A percentile compares a stretch with the other conserved stretches of the same genome.
These are phyloP conservation scores for Schizopora paradoxa DNA, from an alignment of 1,284 basidiomycete species.

Conservation along the genomic window DNA sequence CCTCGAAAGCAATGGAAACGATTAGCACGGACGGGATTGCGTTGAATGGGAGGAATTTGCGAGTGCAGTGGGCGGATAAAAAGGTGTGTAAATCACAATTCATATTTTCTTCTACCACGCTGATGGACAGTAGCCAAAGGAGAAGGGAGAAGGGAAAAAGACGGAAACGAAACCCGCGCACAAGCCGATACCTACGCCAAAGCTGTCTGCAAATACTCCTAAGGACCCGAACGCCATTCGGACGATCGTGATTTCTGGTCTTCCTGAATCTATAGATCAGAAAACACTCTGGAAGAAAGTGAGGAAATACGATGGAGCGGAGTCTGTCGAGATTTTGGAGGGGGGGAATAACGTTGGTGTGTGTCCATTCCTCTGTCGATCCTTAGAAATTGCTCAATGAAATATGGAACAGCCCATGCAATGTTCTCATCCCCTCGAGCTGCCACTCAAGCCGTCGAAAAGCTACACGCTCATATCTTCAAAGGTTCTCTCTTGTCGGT, in stretches of 20 bases:
- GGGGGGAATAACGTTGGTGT: conserved; percentile 11
- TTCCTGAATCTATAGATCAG: conserved; percentile 65
- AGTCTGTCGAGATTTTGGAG: conserved; percentile 39
- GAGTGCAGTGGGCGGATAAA: conserved; percentile 76
- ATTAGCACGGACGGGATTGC: conserved; percentile 50
- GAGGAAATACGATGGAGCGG: conserved; percentile 69
- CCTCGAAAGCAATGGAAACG: conserved; percentile 65
- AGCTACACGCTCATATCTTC: conserved; percentile 92
- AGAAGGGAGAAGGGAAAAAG: conserved; percentile 35
- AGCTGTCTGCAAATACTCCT: conserved; percentile 33
- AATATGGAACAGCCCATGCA: conserved; percentile 54
- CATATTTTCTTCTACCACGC: background rate
- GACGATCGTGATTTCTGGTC: conserved; percentile 74
- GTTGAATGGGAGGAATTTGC: conserved; percentile 62
- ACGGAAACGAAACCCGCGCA: conserved; percentile 37
- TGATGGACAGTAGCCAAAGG: conserved; percentile 1
- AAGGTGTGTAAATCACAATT: conserved; percentile 53
- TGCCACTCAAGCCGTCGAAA: conserved; percentile 71
- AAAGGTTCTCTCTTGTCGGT: conserved; percentile 85
- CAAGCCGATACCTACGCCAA: conserved; percentile 33
- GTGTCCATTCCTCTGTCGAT: conserved; percentile 12
- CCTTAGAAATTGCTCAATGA: conserved; percentile 18
- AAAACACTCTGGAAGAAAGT: conserved; percentile 86
- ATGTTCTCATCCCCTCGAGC: conserved; percentile 69
- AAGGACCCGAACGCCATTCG: conserved; percentile 73